Evolutionary conservation across 2,329 filamentous ascomycete species (phyloP), one percentile per base, ranked within the genome.

Genomic region (Aureobasidium sp.): DNA sequence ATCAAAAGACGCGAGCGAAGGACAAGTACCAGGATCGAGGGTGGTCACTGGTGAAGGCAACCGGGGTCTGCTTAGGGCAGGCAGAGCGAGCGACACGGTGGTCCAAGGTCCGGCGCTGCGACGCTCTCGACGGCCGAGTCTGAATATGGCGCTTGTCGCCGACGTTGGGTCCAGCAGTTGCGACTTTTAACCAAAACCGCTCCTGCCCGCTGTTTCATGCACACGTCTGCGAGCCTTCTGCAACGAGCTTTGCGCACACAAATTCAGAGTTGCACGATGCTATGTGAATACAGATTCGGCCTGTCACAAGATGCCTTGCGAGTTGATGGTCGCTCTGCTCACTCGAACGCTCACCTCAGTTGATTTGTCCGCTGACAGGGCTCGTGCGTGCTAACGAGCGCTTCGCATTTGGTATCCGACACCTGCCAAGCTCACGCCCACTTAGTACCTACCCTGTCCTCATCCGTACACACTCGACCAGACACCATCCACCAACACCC

Each of bases 321-420:
- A 40, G 21, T 27, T 21, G 25, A 25, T 33, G 13, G 23, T 42
- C 40, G 25, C 37, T 43, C 37, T n/a, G 25, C 51, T 31, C 51
- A 43, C 27, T 42, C 42, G 23, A n/a, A 29, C 23, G 23, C 42
- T 46, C 42, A 46, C 42, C 23, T 46, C 42, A 46, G 6, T 25
- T 57, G 53, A 57, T 57, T 57, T 57, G 53, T 45, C 53, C 53
- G 53, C 40, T 57, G 53, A 57, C 19, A 2, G 27, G 53, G 40
- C 53, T 46, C 53, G 53, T 57, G 53, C 53, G 19, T 17, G 29
- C 49, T 53, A 53, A 29, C 13, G 49, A 53, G 33, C 49, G 27
- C 21, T n/a, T 27, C 17, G 19, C 35, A 13, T 33, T 40, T 40
- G 49, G 11, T 53, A 53, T 53, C 49, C 35, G 40, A 38, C 49